A percentile compares a stretch with the other conserved stretches of the same genome.
These are phyloP conservation scores for Caryopteris hybrid DNA, from an alignment of 305 asterid genomes.

Conservation along the genomic window DNA sequence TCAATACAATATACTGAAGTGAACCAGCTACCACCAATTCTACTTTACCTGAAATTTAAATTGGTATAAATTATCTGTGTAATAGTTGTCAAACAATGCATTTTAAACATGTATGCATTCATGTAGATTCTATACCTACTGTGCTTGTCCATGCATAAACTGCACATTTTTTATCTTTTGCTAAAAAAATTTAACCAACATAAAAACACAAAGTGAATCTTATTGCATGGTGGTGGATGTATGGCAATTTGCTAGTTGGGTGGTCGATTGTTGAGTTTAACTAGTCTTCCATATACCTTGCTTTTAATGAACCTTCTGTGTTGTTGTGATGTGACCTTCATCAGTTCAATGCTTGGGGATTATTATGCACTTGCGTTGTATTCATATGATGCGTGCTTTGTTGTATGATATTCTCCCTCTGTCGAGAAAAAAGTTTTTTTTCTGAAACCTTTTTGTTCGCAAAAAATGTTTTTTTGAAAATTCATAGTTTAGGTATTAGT, in stretches of 20 bases:
- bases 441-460: not conserved
- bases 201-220: not conserved
- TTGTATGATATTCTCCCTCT: not conserved
- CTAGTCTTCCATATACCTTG: not conserved
- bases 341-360: not conserved
- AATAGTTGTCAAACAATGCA: not conserved
- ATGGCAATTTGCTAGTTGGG: not conserved
- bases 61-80: not conserved
- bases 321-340: not conserved
- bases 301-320: not conserved
- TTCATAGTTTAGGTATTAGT: too few relatives aligned
- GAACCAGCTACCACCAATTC: not conserved
- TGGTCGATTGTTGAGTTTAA: not conserved
- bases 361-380: not conserved
- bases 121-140: not conserved
- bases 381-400: not conserved
- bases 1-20: not conserved
- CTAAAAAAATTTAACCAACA: not conserved
- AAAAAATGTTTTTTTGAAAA: too few relatives aligned
- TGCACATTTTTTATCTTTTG: not conserved
- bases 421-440: not conserved
- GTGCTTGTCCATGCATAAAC: not conserved
- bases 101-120: not conserved
- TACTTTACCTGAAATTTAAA: not conserved
- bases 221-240: not conserved